These are phyloP conservation scores for Tylopilus balloui DNA, from an alignment of 768 basidiomycete species.

Conservation along the genomic window DNA sequence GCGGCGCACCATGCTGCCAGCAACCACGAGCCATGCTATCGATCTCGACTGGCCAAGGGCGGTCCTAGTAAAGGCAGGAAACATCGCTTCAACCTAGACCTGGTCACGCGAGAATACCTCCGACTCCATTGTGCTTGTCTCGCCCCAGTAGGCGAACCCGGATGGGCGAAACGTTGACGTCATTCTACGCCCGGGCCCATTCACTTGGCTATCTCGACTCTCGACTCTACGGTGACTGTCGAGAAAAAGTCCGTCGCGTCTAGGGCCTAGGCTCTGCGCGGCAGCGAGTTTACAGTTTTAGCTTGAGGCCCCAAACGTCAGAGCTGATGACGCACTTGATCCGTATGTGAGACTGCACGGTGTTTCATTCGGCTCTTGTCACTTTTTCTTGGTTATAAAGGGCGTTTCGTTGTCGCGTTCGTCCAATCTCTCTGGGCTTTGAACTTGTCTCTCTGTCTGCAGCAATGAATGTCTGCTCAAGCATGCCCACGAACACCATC, in stretches of 20 bases:
- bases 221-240: neutral
- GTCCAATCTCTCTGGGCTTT: neutral
- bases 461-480: no score
- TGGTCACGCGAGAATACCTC: neutral
- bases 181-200: neutral
- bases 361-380: neutral
- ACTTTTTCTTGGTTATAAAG: neutral
- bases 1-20: neutral
- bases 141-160: no score
- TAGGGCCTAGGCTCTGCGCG: no score
- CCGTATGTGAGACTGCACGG: neutral
- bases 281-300: neutral
- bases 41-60: no score
- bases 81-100: neutral
- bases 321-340: neutral
- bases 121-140: neutral
- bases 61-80: neutral
- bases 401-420: neutral
- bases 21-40: neutral
- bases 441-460: neutral
- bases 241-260: no score
- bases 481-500: slow-evolving; percentile 21
- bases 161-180: neutral
- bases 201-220: neutral
- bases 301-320: neutral